A percentile compares a stretch with the other conserved stretches of the same genome.
Conservation (phyloP, 805 yeast species). For the Hanseniaspora lachancei region DNA sequence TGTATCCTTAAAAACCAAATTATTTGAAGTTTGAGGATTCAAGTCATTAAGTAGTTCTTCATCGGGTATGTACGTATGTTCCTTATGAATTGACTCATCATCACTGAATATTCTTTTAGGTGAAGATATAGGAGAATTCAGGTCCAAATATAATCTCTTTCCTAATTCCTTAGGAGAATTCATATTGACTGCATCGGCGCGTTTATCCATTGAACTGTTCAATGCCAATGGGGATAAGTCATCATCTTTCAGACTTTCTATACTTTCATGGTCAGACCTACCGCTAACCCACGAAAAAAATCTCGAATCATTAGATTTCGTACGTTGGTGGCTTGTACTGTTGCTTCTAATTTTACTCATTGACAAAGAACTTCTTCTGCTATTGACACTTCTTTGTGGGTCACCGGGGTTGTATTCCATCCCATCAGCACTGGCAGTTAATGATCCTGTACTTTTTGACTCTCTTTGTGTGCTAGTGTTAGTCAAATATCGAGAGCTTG, state of each 20-base stretch:
- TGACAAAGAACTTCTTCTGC: background rate
- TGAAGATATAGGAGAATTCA: conserved; percentile 27
- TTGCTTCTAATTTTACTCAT: background rate
- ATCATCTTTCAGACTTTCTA: conserved; percentile 1
- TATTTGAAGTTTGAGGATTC: background rate
- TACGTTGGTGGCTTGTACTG: conserved; percentile 1
- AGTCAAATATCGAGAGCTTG: background rate
- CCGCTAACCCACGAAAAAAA: conserved; percentile 6
- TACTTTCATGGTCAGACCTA: background rate
- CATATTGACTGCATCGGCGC: background rate
- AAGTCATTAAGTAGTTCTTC: background rate
- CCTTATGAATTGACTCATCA: background rate
- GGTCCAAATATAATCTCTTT: conserved; percentile 24
- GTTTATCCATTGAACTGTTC: conserved; percentile 11
- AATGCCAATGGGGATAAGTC: conserved; percentile 8
- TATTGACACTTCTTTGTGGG: background rate
- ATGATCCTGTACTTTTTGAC: conserved; percentile 15
- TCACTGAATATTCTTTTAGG: conserved; percentile 16
- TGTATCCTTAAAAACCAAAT: conserved; percentile 17
- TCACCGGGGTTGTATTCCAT: background rate
- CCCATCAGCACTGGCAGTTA: conserved; percentile 6
- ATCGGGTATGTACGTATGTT: background rate
- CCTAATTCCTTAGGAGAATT: conserved; percentile 18
- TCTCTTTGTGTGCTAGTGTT: conserved; percentile 12
- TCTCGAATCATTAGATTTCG: conserved; percentile 5